Conservation (phyloP, 352 stramenopile genomes). For the Pythium pyrilobum region DNA sequence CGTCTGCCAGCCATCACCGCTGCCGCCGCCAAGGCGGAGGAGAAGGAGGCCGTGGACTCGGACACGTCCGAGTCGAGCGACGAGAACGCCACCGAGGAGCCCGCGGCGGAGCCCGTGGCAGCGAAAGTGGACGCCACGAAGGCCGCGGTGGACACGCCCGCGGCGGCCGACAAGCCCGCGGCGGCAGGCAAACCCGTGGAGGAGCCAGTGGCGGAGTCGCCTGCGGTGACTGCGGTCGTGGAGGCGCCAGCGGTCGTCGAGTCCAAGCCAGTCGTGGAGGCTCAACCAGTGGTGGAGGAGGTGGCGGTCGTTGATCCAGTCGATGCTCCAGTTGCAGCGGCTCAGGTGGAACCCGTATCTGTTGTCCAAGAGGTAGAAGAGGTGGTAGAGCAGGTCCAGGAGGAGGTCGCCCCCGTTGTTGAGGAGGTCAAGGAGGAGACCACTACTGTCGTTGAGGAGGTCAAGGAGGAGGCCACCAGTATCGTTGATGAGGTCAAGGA, state of each 20-base stretch:
- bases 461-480: not conserved
- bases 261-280: too few relatives aligned
- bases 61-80: constrained; percentile 16
- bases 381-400: not conserved
- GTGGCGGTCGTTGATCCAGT: too few relatives aligned
- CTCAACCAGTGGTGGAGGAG: too few relatives aligned
- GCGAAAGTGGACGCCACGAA: not conserved
- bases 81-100: constrained; percentile 8
- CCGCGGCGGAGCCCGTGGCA: constrained; percentile 6
- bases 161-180: constrained; percentile 2
- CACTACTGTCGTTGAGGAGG: not conserved
- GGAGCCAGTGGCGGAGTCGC: too few relatives aligned
- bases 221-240: too few relatives aligned
- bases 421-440: constrained; percentile 1
- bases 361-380: too few relatives aligned
- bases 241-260: too few relatives aligned
- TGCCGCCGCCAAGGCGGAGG: constrained; percentile 1
- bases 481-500: constrained; percentile 3
- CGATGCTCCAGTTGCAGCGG: too few relatives aligned
- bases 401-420: not conserved
- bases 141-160: constrained; percentile 14
- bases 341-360: too few relatives aligned
- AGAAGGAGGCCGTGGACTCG: constrained; percentile 17
- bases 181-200: not conserved
- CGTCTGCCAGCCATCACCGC: constrained; percentile 20